Percentiles rank a stretch among this genome's conserved stretches.
Evolutionary conservation across 1,284 basidiomycete species (phyloP).

Genomic region (Cryptococcus jaspeensis): DNA sequence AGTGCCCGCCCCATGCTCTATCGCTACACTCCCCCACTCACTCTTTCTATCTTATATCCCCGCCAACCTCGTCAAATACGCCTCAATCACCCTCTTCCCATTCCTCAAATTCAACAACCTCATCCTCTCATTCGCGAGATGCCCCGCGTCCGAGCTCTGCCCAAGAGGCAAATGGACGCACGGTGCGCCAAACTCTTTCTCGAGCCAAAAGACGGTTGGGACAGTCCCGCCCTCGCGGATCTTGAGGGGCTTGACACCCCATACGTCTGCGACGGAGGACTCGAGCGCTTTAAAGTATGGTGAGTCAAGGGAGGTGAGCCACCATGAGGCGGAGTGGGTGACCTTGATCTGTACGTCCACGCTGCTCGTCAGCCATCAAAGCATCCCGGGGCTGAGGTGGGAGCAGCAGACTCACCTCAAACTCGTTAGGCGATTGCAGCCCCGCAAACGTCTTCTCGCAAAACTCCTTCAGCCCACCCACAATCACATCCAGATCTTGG

Average conservation of each 20-base stretch:
- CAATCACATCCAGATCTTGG: slow-evolving; percentile 68
- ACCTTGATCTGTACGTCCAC: slow-evolving; percentile 62
- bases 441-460: slow-evolving; percentile 63
- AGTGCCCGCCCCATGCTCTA: too few species aligned
- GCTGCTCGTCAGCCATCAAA: background rate
- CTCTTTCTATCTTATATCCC: slow-evolving; percentile 15
- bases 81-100: slow-evolving; percentile 49
- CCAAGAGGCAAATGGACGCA: slow-evolving; percentile 51
- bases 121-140: slow-evolving; percentile 53
- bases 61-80: slow-evolving; percentile 38
- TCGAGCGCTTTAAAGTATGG: slow-evolving; percentile 82
- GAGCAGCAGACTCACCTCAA: slow-evolving; percentile 58
- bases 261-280: slow-evolving; percentile 75
- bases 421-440: slow-evolving; percentile 66
- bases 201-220: slow-evolving; percentile 86
- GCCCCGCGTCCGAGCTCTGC: slow-evolving; percentile 48
- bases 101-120: slow-evolving; percentile 52
- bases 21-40: background rate
- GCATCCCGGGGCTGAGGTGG: background rate
- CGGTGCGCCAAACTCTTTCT: slow-evolving; percentile 71
- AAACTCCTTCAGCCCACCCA: slow-evolving; percentile 61
- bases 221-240: slow-evolving; percentile 90
- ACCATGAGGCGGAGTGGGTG: slow-evolving; percentile 89
- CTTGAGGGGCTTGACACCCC: slow-evolving; percentile 77
- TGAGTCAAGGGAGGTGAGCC: slow-evolving; percentile 82